These are phyloP conservation scores for Aspergillus sergii DNA, from an alignment of 2,329 filamentous ascomycete genomes.

Conservation along the genomic window DNA sequence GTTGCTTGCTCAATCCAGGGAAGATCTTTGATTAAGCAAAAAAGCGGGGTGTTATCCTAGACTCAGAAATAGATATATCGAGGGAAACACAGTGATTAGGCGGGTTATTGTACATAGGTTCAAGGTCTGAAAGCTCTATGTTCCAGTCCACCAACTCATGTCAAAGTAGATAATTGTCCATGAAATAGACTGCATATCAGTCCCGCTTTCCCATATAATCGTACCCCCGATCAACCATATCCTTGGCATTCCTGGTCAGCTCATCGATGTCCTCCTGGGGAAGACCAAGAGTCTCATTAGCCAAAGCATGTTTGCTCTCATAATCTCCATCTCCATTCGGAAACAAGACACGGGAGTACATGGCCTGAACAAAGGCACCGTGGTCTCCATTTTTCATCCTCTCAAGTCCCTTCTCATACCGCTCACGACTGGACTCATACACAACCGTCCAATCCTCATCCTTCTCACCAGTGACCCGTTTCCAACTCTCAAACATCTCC, in stretches of 20 bases:
- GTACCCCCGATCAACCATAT: neutral
- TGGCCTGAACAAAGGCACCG: constrained; percentile 48
- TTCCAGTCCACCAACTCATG: neutral
- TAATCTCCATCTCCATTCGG: constrained; percentile 43
- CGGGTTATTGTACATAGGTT: neutral
- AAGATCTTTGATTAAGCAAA: neutral
- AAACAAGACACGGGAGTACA: constrained; percentile 60
- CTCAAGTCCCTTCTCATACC: constrained; percentile 51
- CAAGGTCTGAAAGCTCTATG: neutral
- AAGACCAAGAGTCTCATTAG: constrained; percentile 58
- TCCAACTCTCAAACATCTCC: constrained; percentile 64
- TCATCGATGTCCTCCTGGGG: constrained; percentile 60
- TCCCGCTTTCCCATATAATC: neutral
- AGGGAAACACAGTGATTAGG: neutral
- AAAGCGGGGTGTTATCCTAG: neutral
- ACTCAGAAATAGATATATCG: neutral
- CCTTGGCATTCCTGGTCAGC: neutral
- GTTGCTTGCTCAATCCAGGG: neutral
- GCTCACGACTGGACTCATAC: constrained; percentile 49
- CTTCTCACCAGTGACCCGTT: constrained; percentile 58
- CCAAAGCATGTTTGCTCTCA: constrained; percentile 40
- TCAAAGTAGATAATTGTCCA: neutral
- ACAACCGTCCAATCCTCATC: constrained; percentile 63
- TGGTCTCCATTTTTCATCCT: constrained; percentile 46
- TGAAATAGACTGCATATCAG: neutral